These are phyloP conservation scores for Ogataea nakhonphanomensis DNA, from an alignment of 805 yeast genomes.

Conservation along the genomic window DNA sequence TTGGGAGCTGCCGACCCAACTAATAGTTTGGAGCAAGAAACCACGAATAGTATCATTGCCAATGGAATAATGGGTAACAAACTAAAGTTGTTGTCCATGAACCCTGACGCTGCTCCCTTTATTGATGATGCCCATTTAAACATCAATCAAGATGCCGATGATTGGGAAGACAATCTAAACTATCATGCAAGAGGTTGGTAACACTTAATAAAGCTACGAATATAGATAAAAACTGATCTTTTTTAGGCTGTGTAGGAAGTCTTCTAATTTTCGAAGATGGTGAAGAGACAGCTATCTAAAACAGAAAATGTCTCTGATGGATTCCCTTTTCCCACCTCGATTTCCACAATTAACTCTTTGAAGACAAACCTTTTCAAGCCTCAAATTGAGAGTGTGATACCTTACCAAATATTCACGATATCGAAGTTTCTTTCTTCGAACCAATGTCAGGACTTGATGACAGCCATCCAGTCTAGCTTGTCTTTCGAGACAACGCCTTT, in stretches of 20 bases:
- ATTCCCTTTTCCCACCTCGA: constrained; percentile 10
- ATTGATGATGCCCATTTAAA: constrained; percentile 14
- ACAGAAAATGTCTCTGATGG: no score
- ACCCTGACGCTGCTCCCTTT: constrained; percentile 14
- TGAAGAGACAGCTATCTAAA: neutral
- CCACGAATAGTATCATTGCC: constrained; percentile 22
- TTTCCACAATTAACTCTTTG: neutral
- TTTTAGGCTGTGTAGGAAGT: constrained; percentile 2
- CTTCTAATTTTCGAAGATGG: neutral
- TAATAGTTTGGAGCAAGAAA: constrained; percentile 7
- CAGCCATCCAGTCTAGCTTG: constrained; percentile 22
- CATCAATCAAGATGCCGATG: constrained; percentile 12
- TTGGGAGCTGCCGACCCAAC: constrained; percentile 1
- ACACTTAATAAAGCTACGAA: no score
- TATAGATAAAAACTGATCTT: constrained; percentile 3
- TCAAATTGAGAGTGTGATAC: constrained; percentile 16
- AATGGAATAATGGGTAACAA: constrained; percentile 31
- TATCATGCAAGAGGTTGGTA: constrained; percentile 43
- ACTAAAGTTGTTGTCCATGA: constrained; percentile 20
- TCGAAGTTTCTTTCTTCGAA: constrained; percentile 37
- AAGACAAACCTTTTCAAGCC: constrained; percentile 8
- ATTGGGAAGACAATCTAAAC: constrained; percentile 34
- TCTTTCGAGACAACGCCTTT: constrained; percentile 46
- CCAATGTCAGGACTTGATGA: constrained; percentile 40
- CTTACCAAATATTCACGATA: constrained; percentile 40